Percentiles rank a stretch among this genome's conserved stretches.
phyloP scores from a whole-genome alignment of 2,329 filamentous ascomycete species.

The Elsinoe batatas region DNA sequence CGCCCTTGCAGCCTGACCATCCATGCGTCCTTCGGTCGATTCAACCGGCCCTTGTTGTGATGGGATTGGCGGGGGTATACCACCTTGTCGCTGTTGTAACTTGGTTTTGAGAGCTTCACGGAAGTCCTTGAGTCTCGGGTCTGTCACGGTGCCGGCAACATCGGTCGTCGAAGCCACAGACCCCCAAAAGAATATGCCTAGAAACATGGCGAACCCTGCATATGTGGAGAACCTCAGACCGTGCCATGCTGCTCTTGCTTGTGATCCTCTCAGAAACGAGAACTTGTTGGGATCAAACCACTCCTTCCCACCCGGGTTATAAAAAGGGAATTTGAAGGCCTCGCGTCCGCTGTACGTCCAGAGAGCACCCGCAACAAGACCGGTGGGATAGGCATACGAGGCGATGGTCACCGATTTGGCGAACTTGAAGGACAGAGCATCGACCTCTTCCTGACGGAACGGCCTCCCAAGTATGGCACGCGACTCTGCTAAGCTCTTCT shows the following conservation, averaged over 20 bases:
- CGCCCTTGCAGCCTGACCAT: conserved; percentile 14
- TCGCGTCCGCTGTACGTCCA: conserved; percentile 27
- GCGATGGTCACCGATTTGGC: conserved; percentile 30
- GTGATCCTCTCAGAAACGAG: conserved; percentile 24
- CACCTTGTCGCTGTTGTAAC: conserved; percentile 19
- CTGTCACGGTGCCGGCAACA: conserved; percentile 27
- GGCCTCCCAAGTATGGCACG: conserved; percentile 28
- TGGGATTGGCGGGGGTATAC: neutral
- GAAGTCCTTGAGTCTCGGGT: conserved; percentile 34
- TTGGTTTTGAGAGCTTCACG: conserved; percentile 27
- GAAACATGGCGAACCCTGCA: conserved; percentile 23
- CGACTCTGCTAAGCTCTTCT: conserved; percentile 22
- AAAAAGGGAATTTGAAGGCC: conserved; percentile 34
- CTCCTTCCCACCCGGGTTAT: conserved; percentile 26
- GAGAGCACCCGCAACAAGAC: conserved; percentile 25
- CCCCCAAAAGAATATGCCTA: conserved; percentile 26
- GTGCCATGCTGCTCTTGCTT: conserved; percentile 28
- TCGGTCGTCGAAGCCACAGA: conserved; percentile 27
- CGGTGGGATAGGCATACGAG: conserved; percentile 30
- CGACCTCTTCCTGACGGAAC: conserved; percentile 32
- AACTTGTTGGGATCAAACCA: conserved; percentile 32
- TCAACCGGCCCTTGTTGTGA: conserved; percentile 14
- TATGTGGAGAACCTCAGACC: conserved; percentile 23
- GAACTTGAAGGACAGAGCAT: conserved; percentile 33
- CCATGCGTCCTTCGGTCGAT: conserved; percentile 14